Evolutionary conservation across 2,329 filamentous ascomycete species (phyloP), one percentile per base, ranked within the genome.

Genomic region (Beauveria varroae): DNA sequence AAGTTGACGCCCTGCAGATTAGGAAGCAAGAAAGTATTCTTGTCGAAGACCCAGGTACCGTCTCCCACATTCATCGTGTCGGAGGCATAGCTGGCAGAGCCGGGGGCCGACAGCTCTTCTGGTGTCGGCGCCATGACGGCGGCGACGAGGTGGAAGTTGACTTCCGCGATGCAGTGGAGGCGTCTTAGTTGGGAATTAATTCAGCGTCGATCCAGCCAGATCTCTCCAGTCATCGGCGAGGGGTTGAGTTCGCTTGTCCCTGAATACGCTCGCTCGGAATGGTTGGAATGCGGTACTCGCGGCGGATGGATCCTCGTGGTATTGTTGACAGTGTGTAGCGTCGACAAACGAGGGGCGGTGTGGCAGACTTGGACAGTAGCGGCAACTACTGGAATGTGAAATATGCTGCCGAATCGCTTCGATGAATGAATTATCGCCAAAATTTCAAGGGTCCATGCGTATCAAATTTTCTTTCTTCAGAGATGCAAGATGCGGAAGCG

Each of bases 31-130:
- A 93, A 95, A 20, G 83, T 86, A 69, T 93, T 91, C 71, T 87
- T 87, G 63, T 81, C 79, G 62, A 88, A 87, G 68, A 93, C 88
- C 90, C 90, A 95, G 40, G 90, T 93, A 24, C 90, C 90, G 71
- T 93, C 90, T 64, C 90, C 90, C 18, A 93, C 89, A 60, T 79
- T 81, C 80, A 93, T 79, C n/a, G 86, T 90, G 69, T 86, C 80
- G 57, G 88, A 91, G 67, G 82, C 80, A 75, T 93, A 93, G 66
- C 81, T 84, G 71, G 85, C 87, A 73, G 86, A 85, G 70, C 90
- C 90, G 55, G 90, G 82, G 65, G 87, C 81, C 66, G 88, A 88
- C 69, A 89, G 79, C 68, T 77, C 75, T 70, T 83, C 78, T 73
- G 79, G 75, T 71, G 80, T 75, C 77, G 83, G 80, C 78, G 83